Conservation (phyloP, 1,139 yeast species). For the Candida gigantensis region DNA sequence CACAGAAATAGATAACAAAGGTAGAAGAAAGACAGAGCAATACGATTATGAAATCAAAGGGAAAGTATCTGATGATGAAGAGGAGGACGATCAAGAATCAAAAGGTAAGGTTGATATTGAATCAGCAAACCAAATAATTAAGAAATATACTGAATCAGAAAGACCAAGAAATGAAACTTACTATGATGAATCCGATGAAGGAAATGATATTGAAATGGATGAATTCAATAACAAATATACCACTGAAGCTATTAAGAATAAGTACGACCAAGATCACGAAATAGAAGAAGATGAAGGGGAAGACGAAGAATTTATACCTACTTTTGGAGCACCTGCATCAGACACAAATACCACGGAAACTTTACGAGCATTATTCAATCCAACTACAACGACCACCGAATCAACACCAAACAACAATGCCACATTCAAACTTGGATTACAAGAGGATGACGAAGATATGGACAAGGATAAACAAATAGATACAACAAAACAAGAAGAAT, state of each 20-base stretch:
- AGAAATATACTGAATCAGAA: slow-evolving; percentile 21
- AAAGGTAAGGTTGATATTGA: slow-evolving; percentile 23
- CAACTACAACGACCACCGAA: slow-evolving; percentile 19
- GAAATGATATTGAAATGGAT: slow-evolving; percentile 34
- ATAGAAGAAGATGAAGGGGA: slow-evolving; percentile 13
- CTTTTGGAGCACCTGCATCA: slow-evolving; percentile 39
- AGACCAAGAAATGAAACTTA: slow-evolving; percentile 34
- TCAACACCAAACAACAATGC: slow-evolving; percentile 10
- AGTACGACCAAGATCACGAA: slow-evolving; percentile 29
- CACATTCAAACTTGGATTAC: slow-evolving; percentile 34
- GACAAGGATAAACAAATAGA: slow-evolving; percentile 23
- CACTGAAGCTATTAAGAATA: slow-evolving; percentile 29
- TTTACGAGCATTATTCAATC: slow-evolving; percentile 64
- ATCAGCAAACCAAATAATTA: slow-evolving; percentile 22
- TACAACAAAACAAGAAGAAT: slow-evolving; percentile 24
- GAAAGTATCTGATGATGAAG: slow-evolving; percentile 21
- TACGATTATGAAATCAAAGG: slow-evolving; percentile 44
- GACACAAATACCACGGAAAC: slow-evolving; percentile 53
- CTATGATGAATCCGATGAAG: slow-evolving; percentile 49
- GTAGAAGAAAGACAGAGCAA: slow-evolving; percentile 34
- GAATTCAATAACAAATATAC: slow-evolving; percentile 25
- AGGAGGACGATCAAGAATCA: slow-evolving; percentile 20
- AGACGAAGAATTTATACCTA: slow-evolving; percentile 48
- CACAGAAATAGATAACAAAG: slow-evolving; percentile 51
- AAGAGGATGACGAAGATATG: slow-evolving; percentile 40